Percentiles rank a stretch among this genome's conserved stretches.
phyloP scores from a whole-genome alignment of 169 alveolate genomes.

The Babesia ovata region DNA sequence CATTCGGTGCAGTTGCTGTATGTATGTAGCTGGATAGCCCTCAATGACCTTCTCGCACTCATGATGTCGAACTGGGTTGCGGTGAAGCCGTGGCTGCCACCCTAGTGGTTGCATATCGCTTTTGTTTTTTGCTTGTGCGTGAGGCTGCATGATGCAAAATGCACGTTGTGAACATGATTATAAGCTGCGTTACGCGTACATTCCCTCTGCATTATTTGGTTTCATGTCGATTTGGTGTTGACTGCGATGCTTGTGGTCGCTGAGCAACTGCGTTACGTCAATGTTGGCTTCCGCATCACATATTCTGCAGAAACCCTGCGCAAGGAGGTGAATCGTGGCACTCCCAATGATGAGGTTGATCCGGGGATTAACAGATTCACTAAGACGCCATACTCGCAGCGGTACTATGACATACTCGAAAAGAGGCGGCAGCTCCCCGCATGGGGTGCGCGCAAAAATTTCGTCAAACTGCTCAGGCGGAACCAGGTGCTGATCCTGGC shows the following conservation, averaged over 20 bases:
- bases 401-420: conserved; percentile 81
- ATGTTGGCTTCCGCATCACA: neutral
- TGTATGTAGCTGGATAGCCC: conserved; percentile 25
- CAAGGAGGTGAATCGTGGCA: neutral
- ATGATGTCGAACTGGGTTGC: too few relatives aligned
- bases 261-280: too few relatives aligned
- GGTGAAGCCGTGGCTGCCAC: too few relatives aligned
- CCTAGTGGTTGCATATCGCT: too few relatives aligned
- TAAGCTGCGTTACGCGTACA: too few relatives aligned
- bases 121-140: too few relatives aligned
- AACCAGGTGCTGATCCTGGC: conserved; percentile 79
- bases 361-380: conserved; percentile 43
- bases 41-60: too few relatives aligned
- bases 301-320: neutral
- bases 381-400: conserved; percentile 64
- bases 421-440: conserved; percentile 85
- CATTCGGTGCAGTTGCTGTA: neutral
- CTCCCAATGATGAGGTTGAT: conserved; percentile 6
- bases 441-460: conserved; percentile 85
- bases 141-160: too few relatives aligned
- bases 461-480: conserved; percentile 80
- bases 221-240: too few relatives aligned
- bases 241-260: too few relatives aligned
- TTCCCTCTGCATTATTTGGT: too few relatives aligned
- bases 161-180: too few relatives aligned